Conservation (phyloP, 176 grass and related monocot species). For the Cenchrus americanus region DNA sequence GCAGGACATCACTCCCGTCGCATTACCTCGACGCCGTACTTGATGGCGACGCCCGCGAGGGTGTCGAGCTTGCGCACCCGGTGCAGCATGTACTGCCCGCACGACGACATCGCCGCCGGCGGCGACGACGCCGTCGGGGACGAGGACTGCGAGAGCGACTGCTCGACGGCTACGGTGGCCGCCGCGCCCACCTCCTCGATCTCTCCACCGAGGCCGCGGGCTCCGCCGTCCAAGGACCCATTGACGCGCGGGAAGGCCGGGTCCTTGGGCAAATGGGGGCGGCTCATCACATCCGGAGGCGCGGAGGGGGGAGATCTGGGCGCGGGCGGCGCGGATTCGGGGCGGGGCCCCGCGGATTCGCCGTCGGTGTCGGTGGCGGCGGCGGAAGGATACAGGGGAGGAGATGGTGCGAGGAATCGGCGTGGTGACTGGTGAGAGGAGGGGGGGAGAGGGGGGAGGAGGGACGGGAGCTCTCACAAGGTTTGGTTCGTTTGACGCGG, state of each 20-base stretch:
- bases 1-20: slow-evolving; percentile 35
- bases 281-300: slow-evolving; percentile 71
- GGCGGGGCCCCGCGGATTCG: slow-evolving; percentile 1
- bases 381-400: neutral
- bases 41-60: slow-evolving; percentile 92
- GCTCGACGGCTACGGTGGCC: slow-evolving; percentile 42
- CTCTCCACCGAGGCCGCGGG: slow-evolving; percentile 43
- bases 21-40: slow-evolving; percentile 97
- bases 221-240: slow-evolving; percentile 55
- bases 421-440: neutral
- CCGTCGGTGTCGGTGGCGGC: neutral
- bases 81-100: slow-evolving; percentile 79
- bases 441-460: neutral
- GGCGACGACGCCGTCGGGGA: slow-evolving; percentile 45
- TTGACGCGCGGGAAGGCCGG: slow-evolving; percentile 46
- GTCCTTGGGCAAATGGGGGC: slow-evolving; percentile 60
- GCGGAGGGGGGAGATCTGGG: slow-evolving; percentile 41
- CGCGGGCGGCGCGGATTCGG: slow-evolving; percentile 38
- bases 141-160: slow-evolving; percentile 37
- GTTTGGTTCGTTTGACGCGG: slow-evolving; percentile 57
- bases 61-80: slow-evolving; percentile 90
- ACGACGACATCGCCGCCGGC: slow-evolving; percentile 54
- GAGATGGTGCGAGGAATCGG: slow-evolving; percentile 26
- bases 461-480: slow-evolving; percentile 14
- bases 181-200: slow-evolving; percentile 61